Evolutionary conservation across 352 stramenopile genomes (phyloP).

Genomic region (Phytophthora idaei): DNA sequence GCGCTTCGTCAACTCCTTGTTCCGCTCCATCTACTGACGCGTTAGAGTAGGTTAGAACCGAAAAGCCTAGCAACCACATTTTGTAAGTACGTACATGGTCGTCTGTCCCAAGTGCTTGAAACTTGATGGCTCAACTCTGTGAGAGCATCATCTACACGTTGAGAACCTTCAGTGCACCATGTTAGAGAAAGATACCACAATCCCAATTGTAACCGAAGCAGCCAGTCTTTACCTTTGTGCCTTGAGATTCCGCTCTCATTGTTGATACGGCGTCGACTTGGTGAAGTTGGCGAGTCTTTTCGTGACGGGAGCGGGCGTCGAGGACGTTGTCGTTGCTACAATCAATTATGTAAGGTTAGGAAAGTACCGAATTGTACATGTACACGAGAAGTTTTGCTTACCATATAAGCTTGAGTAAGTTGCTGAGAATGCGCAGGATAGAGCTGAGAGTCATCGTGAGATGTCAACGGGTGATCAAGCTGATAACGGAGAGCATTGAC

Average conservation of each 20-base stretch:
- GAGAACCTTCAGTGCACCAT: constrained; percentile 22
- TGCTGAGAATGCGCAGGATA: constrained; percentile 51
- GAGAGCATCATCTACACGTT: constrained; percentile 64
- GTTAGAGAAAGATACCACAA: not conserved
- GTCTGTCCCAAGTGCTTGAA: constrained; percentile 42
- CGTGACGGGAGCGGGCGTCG: constrained; percentile 37
- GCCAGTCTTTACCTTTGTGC: constrained; percentile 32
- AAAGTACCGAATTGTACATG: not conserved
- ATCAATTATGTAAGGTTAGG: not conserved
- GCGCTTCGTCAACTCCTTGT: constrained; percentile 52
- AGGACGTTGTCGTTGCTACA: constrained; percentile 55
- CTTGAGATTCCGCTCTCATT: constrained; percentile 10
- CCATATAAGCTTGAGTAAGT: constrained; percentile 55
- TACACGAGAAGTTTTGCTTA: constrained; percentile 16
- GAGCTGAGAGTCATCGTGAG: constrained; percentile 74
- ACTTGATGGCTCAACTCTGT: constrained; percentile 65
- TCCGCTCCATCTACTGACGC: constrained; percentile 29
- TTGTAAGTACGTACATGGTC: constrained; percentile 15
- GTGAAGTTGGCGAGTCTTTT: constrained; percentile 30
- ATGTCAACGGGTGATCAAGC: constrained; percentile 77
- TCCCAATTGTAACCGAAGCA: not conserved
- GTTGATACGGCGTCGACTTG: constrained; percentile 14
- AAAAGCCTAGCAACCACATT: not conserved
- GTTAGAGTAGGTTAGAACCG: not conserved
- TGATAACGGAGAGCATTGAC: constrained; percentile 81